Evolutionary conservation across 805 yeast genomes (phyloP).

Genomic region (Candida ascalaphidarum): DNA sequence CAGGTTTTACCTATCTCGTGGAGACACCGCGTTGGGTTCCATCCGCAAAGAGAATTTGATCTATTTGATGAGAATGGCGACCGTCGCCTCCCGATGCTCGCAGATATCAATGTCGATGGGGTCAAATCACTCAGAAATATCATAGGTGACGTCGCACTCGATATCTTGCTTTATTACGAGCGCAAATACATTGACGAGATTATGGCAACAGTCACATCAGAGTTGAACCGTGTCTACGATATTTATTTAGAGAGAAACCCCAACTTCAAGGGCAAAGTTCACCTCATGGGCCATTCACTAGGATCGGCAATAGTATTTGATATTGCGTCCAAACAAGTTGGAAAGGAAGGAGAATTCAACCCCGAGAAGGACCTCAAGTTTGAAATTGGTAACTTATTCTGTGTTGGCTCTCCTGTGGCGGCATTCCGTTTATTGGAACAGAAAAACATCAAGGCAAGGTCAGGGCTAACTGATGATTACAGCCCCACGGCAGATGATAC

Average conservation of each 20-base stretch:
- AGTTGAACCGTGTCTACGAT: constrained; percentile 55
- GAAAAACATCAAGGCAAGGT: constrained; percentile 44
- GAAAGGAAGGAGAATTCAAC: constrained; percentile 19
- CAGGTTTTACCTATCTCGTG: constrained; percentile 90
- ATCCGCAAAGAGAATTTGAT: constrained; percentile 34
- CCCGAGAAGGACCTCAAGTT: constrained; percentile 39
- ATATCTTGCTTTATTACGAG: constrained; percentile 73
- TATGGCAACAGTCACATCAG: constrained; percentile 47
- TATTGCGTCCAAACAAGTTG: constrained; percentile 45
- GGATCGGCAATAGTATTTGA: constrained; percentile 86
- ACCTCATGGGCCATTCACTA: constrained; percentile 82
- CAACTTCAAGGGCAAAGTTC: constrained; percentile 68
- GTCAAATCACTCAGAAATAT: constrained; percentile 68
- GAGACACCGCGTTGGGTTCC: constrained; percentile 72
- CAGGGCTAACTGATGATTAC: constrained; percentile 7
- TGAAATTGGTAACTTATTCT: constrained; percentile 65
- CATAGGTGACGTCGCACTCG: constrained; percentile 81
- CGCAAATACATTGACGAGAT: constrained; percentile 58
- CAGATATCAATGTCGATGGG: constrained; percentile 70
- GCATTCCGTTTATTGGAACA: constrained; percentile 70
- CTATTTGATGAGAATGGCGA: constrained; percentile 28
- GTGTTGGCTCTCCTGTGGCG: constrained; percentile 88
- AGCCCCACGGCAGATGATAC: constrained; percentile 3
- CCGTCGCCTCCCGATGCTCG: constrained; percentile 48
- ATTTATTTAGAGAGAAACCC: constrained; percentile 60